Base-by-base conservation (phyloP, 2,329 filamentous ascomycete genomes). In the Trichoderma semiorbis region DNA sequence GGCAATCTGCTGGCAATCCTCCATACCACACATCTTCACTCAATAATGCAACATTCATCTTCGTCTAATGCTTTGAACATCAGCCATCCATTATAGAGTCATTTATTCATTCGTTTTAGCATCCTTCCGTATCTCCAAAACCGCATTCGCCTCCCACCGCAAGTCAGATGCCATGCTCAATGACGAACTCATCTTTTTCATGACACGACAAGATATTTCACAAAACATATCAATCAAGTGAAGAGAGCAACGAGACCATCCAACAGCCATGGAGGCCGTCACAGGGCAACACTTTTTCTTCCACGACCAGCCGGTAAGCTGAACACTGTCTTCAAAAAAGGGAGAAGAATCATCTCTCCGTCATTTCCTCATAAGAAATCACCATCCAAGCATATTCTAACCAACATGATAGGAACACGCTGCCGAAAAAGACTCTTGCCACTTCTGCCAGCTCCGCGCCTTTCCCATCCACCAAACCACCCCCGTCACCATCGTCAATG, bases 401-500 rank as follows among this genome's bases (percentile, higher is more conserved):
- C 30, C 3, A 18, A 16, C 58, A 39, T 26, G 32, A 24, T 2
- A 73, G 72, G 72, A 64, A 68, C 43, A 67, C 18, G 75, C 81
- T 21, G 78, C 79, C 5, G 84, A 87, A 65, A 83, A 82, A 64
- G 70, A 75, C 2, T 74, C 78, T n/a, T 91, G 89, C 74, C 89
- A 91, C 75, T 89, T 84, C 82, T 91, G 89, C 76, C 89, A 91
- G 77, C 82, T 91, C 39, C 85, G 86, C 7, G 79, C 81, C 1
- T 90, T 91, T 74, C 79, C 83, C 1, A 87, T 82, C 0, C 85
- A 89, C 73, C 72, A 78, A 0, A 72, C 78, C 1, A 84, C 83
- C 8, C 88, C 89, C 1, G 85, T 94, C 30, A 88, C 87, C 0
- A 85, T 95, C 1, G 81, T 90, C 66, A 95, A 95, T 77, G 82